Percentiles rank a stretch among this genome's conserved stretches.
phyloP scores from a whole-genome alignment of 2,329 filamentous ascomycete species.

The Claviceps humidiphila region DNA sequence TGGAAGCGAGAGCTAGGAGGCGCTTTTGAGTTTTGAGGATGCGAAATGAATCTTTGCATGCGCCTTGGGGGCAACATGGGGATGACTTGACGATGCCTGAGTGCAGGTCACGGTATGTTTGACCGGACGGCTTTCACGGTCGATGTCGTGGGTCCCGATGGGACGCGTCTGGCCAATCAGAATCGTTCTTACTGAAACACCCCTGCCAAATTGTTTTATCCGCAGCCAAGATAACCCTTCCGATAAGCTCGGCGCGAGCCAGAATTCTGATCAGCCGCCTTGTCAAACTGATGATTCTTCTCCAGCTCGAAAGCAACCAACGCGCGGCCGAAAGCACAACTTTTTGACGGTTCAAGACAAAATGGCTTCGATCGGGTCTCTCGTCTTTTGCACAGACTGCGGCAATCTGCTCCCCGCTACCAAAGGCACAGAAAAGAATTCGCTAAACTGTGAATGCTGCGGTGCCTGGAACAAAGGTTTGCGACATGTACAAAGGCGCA shows the following conservation, averaged over 20 bases:
- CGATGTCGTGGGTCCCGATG: neutral
- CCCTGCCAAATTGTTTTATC: conserved; percentile 18
- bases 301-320: neutral
- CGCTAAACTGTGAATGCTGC: conserved; percentile 74
- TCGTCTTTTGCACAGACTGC: conserved; percentile 88
- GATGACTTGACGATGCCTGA: neutral
- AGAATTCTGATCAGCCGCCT: neutral
- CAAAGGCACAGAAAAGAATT: conserved; percentile 60
- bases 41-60: neutral
- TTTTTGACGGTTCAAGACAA: conserved; percentile 1
- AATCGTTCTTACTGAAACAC: conserved; percentile 12
- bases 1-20: neutral
- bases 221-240: conserved; percentile 6
- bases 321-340: neutral
- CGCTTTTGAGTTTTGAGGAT: neutral
- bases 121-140: neutral
- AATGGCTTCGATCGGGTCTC: conserved; percentile 82
- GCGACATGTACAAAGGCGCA: conserved; percentile 1
- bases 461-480: conserved; percentile 72
- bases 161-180: conserved; percentile 2
- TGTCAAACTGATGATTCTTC: neutral
- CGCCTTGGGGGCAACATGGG: neutral
- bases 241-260: conserved; percentile 1
- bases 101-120: neutral
- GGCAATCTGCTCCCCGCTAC: conserved; percentile 79